These are phyloP conservation scores for Polymyxa betae DNA, from an alignment of 208 protist genomes.

Conservation along the genomic window DNA sequence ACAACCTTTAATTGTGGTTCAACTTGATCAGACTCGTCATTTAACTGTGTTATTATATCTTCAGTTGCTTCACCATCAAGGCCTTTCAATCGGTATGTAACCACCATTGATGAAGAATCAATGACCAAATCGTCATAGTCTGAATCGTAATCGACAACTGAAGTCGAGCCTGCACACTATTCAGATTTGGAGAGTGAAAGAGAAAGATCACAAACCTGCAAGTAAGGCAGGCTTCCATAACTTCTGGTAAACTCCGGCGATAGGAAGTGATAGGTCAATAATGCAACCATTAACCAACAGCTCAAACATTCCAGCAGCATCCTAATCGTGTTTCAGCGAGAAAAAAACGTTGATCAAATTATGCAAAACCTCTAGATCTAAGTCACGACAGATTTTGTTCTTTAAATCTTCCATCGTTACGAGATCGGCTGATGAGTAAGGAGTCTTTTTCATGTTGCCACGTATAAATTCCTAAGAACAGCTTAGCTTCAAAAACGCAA, in stretches of 20 bases:
- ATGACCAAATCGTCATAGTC: not conserved
- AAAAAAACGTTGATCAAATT: not conserved
- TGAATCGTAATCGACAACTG: slow-evolving; percentile 47
- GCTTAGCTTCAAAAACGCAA: not conserved
- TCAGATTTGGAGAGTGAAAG: too few species aligned
- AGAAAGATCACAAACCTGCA: not conserved
- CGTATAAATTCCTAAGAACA: slow-evolving; percentile 6
- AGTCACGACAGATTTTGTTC: slow-evolving; percentile 54
- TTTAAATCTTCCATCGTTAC: slow-evolving; percentile 31
- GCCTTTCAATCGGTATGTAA: slow-evolving; percentile 81
- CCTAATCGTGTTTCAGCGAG: not conserved
- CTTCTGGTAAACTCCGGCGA: slow-evolving; percentile 80
- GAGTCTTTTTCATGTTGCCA: slow-evolving; percentile 5
- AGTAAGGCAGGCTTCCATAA: slow-evolving; percentile 72
- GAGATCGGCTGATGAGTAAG: not conserved
- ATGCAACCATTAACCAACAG: slow-evolving; percentile 57
- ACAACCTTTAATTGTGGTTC: slow-evolving; percentile 67
- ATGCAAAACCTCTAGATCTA: slow-evolving; percentile 14
- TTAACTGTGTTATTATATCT: slow-evolving; percentile 75
- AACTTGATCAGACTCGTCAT: slow-evolving; percentile 62
- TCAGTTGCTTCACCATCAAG: slow-evolving; percentile 87
- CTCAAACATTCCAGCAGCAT: slow-evolving; percentile 60
- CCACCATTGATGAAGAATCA: slow-evolving; percentile 74
- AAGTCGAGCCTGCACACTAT: not conserved
- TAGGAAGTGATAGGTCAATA: slow-evolving; percentile 46